Evolutionary conservation across 140 eudicot genomes (phyloP), one percentile per base, ranked within the genome.

Genomic region (Flaveria floridana): DNA sequence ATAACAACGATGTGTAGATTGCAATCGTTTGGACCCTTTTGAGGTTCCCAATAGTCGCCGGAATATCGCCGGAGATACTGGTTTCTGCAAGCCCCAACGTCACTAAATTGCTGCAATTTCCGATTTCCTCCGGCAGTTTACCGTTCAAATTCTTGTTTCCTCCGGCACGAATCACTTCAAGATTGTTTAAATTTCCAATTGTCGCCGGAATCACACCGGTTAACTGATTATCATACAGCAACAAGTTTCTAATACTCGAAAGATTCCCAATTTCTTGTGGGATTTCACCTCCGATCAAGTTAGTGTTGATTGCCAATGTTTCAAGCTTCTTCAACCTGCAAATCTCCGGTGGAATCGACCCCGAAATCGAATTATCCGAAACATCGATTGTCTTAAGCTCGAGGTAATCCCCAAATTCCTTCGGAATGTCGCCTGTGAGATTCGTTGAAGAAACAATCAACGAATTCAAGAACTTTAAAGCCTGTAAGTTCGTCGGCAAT

Each of bases 1-100:
- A 87, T 28, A 94, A 46, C 1, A 82, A 65, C 12, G 95, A 82
- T 0, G 96, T 88, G 77, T 94, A 94, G 1, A 94, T 86, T 0
- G 96, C 99, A 12, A 94, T 64, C 1, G 99, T 94, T 34, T 91
- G 92, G 19, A 94, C 30, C 16, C 70, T 75, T 77, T 87, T 87
- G 82, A 94, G 82, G 70, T 42, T 80, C 19, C 97, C 99, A 7
- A 94, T 87, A 0, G 90, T 73, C 4, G 68, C 56, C 18, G 99
- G 99, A 10, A 94, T 81, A 12, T 71, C 63, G 23, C 99, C 97
- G 8, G 99, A 86, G 51, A 94, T 79, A 68, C 96, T 81, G 14
- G 99, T 94, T 79, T 94, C 99, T 1, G 99, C 99, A 0, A 94
- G 76, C 34, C 99, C 99, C 23, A 94, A 77, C 70, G 84, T 63